Evolutionary conservation across 164 flowering plant genomes (phyloP).

Genomic region (Vitis labrusca): DNA sequence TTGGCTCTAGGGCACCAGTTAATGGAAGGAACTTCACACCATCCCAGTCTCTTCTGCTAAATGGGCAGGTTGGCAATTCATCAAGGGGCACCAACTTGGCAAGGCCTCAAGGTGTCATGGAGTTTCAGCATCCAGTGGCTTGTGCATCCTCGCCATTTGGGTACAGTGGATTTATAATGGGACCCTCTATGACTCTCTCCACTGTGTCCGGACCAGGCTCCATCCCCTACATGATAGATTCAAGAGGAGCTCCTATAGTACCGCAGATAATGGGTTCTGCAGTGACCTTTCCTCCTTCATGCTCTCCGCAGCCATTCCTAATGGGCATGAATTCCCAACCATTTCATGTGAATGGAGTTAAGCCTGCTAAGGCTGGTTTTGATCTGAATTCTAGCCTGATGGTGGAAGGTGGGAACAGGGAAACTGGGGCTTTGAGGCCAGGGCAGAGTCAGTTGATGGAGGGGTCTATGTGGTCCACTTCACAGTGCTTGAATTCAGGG

Average conservation of each 20-base stretch:
- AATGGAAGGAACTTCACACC: not conserved
- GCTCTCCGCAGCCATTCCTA: slow-evolving; percentile 36
- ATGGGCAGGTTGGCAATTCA: slow-evolving; percentile 1
- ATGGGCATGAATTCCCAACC: slow-evolving; percentile 31
- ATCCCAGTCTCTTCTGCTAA: not conserved
- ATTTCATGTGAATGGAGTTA: slow-evolving; percentile 28
- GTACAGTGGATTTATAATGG: too few relatives aligned
- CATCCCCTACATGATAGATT: slow-evolving; percentile 53
- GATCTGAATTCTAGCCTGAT: slow-evolving; percentile 48
- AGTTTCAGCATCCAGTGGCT: not conserved
- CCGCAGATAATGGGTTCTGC: slow-evolving; percentile 48
- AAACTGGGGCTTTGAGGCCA: not conserved
- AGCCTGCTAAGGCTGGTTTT: slow-evolving; percentile 23
- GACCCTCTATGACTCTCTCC: not conserved
- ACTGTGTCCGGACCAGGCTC: slow-evolving; percentile 38
- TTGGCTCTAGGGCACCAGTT: too few relatives aligned
- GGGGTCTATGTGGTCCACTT: not conserved
- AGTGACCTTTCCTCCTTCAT: slow-evolving; percentile 28
- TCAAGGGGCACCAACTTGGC: not conserved
- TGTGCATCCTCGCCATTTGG: not conserved
- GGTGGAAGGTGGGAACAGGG: slow-evolving; percentile 18
- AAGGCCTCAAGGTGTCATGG: not conserved
- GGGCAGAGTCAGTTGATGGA: slow-evolving; percentile 1
- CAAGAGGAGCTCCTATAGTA: slow-evolving; percentile 44
- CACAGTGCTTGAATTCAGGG: not conserved